Conservation (phyloP, 2,329 filamentous ascomycete species). For the Sporothrix humicola region DNA sequence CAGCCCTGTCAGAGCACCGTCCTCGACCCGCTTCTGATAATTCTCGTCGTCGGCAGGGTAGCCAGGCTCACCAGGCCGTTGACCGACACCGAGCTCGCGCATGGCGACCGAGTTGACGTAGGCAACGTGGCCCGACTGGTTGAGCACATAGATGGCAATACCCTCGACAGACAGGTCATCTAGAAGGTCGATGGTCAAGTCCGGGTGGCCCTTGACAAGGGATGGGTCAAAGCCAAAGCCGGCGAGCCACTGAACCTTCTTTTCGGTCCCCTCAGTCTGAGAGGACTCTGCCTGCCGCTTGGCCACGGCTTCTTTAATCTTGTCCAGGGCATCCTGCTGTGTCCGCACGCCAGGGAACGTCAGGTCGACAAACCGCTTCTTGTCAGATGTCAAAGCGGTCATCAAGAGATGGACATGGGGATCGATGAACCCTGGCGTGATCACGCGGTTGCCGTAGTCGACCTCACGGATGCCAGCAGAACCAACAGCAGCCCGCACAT, state of each 20-base stretch:
- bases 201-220: conserved; percentile 32
- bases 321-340: conserved; percentile 22
- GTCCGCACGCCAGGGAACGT: conserved; percentile 31
- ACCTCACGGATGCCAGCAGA: not conserved
- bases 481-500: conserved; percentile 30
- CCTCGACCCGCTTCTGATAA: conserved; percentile 26
- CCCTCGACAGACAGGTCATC: conserved; percentile 54
- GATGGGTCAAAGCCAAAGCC: conserved; percentile 35
- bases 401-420: conserved; percentile 34
- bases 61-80: conserved; percentile 22
- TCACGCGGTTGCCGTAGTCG: conserved; percentile 27
- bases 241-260: conserved; percentile 26
- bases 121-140: conserved; percentile 34
- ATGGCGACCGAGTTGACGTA: conserved; percentile 32
- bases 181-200: conserved; percentile 51
- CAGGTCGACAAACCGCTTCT: conserved; percentile 28
- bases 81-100: conserved; percentile 22
- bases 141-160: conserved; percentile 30
- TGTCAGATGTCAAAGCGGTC: conserved; percentile 28
- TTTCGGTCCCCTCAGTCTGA: not conserved
- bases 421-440: conserved; percentile 34
- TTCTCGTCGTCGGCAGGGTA: conserved; percentile 33
- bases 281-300: not conserved
- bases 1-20: conserved; percentile 30
- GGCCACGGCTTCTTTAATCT: not conserved